These are phyloP conservation scores for Reticulascus tulasneorum DNA, from an alignment of 2,329 filamentous ascomycete species.

Conservation along the genomic window DNA sequence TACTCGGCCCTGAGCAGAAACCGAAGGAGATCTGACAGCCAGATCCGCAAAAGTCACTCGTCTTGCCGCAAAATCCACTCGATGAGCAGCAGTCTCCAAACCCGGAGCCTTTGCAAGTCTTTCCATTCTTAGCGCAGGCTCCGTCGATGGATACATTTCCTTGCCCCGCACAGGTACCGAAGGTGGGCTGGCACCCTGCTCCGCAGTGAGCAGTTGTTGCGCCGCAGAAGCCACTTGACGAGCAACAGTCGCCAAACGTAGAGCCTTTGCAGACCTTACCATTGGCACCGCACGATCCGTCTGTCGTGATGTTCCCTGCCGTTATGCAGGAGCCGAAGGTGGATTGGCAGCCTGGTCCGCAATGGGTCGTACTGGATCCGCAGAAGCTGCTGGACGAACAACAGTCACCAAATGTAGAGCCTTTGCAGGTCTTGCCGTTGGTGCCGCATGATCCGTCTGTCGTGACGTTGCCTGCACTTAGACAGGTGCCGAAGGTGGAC, in stretches of 20 bases:
- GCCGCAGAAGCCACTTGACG: neutral
- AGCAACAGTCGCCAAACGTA: neutral
- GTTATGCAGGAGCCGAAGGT: neutral
- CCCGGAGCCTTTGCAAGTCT: constrained; percentile 2
- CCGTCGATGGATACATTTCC: neutral
- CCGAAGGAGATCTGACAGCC: constrained; percentile 10
- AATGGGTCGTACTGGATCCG: neutral
- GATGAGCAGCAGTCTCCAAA: constrained; percentile 4
- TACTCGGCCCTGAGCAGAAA: no score
- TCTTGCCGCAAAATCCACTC: constrained; percentile 14
- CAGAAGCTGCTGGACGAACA: constrained; percentile 1
- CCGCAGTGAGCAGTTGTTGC: neutral
- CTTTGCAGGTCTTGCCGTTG: constrained; percentile 4
- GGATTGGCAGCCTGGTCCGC: neutral
- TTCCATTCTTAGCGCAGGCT: constrained; percentile 2
- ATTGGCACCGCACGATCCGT: constrained; percentile 2
- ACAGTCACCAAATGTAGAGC: neutral
- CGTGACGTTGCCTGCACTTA: neutral
- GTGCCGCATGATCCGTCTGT: neutral
- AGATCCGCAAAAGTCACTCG: constrained; percentile 14
- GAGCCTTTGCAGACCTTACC: constrained; percentile 1
- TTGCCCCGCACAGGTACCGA: neutral
- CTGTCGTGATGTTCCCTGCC: neutral
- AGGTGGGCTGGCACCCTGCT: constrained; percentile 1
- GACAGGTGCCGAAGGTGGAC: constrained; percentile 1